A percentile compares a stretch with the other conserved stretches of the same genome.
These are phyloP conservation scores for Paraglomus brasilianum DNA, from an alignment of 192 early-diverging fungal species.

Conservation along the genomic window DNA sequence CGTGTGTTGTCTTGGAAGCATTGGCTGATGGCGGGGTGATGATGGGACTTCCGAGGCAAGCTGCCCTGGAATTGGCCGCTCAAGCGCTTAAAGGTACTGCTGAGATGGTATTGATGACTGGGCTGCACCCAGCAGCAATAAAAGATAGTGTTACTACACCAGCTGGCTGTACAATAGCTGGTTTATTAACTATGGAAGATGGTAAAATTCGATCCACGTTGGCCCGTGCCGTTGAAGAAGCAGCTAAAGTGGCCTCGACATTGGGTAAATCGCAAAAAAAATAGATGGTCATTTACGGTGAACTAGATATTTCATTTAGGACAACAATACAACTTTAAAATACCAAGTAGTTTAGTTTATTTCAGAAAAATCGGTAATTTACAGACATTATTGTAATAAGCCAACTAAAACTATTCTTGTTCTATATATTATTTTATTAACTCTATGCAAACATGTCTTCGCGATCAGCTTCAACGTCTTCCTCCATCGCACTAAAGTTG, in stretches of 20 bases:
- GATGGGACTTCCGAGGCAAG: constrained; percentile 58
- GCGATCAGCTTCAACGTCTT: constrained; percentile 55
- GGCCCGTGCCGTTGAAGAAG: constrained; percentile 55
- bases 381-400: too few species aligned
- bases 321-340: too few species aligned
- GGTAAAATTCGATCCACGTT: constrained; percentile 55
- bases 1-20: constrained; percentile 54
- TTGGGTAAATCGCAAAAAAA: constrained; percentile 37
- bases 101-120: constrained; percentile 51
- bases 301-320: too few species aligned
- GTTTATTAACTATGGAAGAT: constrained; percentile 57
- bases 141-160: constrained; percentile 58
- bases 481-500: constrained; percentile 79
- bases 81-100: constrained; percentile 56
- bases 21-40: constrained; percentile 59
- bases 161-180: constrained; percentile 56
- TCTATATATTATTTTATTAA: not conserved
- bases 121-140: constrained; percentile 51
- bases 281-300: too few species aligned
- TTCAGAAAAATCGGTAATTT: too few species aligned
- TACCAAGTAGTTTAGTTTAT: too few species aligned
- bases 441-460: constrained; percentile 61
- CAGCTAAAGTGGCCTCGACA: constrained; percentile 49
- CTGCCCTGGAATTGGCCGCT: constrained; percentile 52
- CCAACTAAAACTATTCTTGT: too few species aligned